A percentile compares a stretch with the other conserved stretches of the same genome.
phyloP scores from a whole-genome alignment of 441 rosid genomes.

The Melastoma candidum region DNA sequence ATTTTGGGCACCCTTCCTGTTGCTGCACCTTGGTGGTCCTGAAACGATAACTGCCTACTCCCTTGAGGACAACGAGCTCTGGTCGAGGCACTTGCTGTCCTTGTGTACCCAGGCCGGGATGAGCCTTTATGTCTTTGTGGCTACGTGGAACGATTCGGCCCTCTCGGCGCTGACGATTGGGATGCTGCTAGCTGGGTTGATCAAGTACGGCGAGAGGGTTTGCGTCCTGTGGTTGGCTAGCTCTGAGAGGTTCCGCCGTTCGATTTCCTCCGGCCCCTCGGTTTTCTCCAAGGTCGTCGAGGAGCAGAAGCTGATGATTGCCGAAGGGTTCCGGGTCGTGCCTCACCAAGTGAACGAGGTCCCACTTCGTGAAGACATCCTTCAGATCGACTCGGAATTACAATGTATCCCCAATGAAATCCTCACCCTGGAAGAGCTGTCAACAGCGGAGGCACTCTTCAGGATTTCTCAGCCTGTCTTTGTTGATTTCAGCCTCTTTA shows the following conservation, averaged over 20 bases:
- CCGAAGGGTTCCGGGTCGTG: neutral
- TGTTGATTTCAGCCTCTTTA: neutral
- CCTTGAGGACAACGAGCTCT: too few relatives aligned
- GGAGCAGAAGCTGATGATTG: neutral
- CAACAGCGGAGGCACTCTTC: neutral
- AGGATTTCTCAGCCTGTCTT: neutral
- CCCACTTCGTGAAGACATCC: too few relatives aligned
- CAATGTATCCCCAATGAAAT: neutral
- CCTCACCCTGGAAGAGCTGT: neutral
- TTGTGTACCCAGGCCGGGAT: too few relatives aligned
- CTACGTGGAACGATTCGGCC: too few relatives aligned
- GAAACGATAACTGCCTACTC: too few relatives aligned
- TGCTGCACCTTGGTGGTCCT: too few relatives aligned
- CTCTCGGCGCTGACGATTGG: too few relatives aligned
- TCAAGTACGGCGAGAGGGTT: neutral
- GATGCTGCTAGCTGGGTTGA: neutral
- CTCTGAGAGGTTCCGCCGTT: neutral
- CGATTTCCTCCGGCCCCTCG: neutral
- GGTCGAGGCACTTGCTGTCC: too few relatives aligned
- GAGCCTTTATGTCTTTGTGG: too few relatives aligned
- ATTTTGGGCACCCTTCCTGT: too few relatives aligned
- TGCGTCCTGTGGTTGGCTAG: neutral
- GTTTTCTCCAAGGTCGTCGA: neutral
- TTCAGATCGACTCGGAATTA: neutral
- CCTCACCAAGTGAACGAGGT: too few relatives aligned